These are phyloP conservation scores for Lactarius tabidus DNA, from an alignment of 768 basidiomycete genomes.

Conservation along the genomic window DNA sequence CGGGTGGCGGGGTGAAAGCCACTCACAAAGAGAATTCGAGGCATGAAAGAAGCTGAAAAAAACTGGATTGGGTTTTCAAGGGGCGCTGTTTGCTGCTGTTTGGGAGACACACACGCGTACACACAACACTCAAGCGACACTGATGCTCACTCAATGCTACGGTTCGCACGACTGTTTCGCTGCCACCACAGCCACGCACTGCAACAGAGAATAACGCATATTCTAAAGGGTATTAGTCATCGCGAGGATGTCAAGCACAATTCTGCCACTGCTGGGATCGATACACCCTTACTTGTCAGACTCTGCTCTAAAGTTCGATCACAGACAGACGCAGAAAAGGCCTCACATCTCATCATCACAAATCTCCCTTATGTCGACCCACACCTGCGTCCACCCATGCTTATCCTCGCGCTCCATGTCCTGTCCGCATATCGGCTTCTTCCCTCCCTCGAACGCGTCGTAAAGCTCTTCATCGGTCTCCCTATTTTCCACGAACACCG, in stretches of 20 bases:
- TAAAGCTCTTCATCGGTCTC: conserved; percentile 33
- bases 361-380: conserved; percentile 36
- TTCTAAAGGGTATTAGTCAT: background rate
- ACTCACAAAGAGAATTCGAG: conserved; percentile 83
- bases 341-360: conserved; percentile 41
- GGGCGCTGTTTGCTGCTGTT: background rate
- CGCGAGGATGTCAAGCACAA: background rate
- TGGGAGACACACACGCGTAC: background rate
- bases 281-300: conserved; percentile 48
- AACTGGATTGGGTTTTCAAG: background rate
- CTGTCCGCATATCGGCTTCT: conserved; percentile 50
- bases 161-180: background rate
- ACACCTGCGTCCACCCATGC: conserved; percentile 39
- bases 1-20: conserved; percentile 82
- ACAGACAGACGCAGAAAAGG: conserved; percentile 41
- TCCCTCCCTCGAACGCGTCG: conserved; percentile 42
- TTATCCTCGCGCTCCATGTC: conserved; percentile 45
- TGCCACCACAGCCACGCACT: background rate
- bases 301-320: conserved; percentile 48
- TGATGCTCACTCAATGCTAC: conserved; percentile 7
- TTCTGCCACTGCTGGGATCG: conserved; percentile 2
- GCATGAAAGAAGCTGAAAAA: conserved; percentile 39
- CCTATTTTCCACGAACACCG: conserved; percentile 26
- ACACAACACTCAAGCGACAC: background rate
- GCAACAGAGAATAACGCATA: background rate